Conservation (phyloP, 1,284 basidiomycete genomes). For the Pascua guehoae region DNA sequence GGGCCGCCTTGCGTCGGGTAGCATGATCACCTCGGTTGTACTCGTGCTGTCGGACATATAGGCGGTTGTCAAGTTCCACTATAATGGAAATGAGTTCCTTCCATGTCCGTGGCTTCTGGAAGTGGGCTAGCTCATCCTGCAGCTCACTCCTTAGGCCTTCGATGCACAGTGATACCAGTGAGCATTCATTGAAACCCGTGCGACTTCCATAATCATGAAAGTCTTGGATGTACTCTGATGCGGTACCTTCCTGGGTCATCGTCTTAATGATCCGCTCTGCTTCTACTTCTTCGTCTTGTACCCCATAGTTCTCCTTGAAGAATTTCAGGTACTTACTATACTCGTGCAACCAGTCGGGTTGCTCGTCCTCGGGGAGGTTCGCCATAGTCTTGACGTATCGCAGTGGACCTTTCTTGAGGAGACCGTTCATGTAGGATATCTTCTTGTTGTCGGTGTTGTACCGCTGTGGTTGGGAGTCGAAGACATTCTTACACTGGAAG, state of each 20-base stretch:
- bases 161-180: conserved; percentile 17
- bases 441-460: conserved; percentile 17
- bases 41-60: conserved; percentile 11
- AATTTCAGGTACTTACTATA: conserved; percentile 3
- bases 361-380: background rate
- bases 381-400: conserved; percentile 15
- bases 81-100: background rate
- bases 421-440: conserved; percentile 17
- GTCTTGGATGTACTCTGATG: conserved; percentile 10
- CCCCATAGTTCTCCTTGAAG: conserved; percentile 12
- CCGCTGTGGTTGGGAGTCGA: conserved; percentile 6
- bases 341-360: background rate
- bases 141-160: conserved; percentile 14
- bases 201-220: conserved; percentile 8
- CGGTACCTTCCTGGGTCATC: conserved; percentile 17
- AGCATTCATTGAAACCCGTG: conserved; percentile 15
- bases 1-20: too few relatives aligned
- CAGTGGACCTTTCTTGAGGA: conserved; percentile 17
- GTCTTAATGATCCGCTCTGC: conserved; percentile 10
- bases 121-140: conserved; percentile 16
- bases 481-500: conserved; percentile 1
- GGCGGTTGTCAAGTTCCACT: conserved; percentile 15
- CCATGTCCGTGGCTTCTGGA: background rate
- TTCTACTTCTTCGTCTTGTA: conserved; percentile 14
- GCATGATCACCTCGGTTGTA: too few relatives aligned